These are phyloP conservation scores for Tricholoma bakamatsutake DNA, from an alignment of 768 basidiomycete species.

Conservation along the genomic window DNA sequence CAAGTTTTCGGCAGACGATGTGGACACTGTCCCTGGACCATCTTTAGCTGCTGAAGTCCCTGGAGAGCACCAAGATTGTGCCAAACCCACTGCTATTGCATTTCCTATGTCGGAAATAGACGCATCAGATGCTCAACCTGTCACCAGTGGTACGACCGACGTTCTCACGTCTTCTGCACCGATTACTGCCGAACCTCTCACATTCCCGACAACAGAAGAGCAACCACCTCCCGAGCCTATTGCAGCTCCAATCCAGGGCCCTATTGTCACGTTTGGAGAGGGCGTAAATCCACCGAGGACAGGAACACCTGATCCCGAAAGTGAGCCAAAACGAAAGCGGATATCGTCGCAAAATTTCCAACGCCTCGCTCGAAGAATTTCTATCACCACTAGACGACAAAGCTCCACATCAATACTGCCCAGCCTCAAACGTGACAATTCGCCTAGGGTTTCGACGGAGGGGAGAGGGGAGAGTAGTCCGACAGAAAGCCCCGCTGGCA, in stretches of 20 bases:
- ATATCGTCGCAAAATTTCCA: conserved; percentile 87
- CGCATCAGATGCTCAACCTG: conserved; percentile 13
- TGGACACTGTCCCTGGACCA: neutral
- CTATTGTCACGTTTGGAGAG: conserved; percentile 65
- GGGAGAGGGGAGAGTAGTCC: conserved; percentile 34
- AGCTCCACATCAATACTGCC: conserved; percentile 48
- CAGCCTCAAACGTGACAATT: conserved; percentile 46
- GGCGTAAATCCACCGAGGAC: conserved; percentile 53
- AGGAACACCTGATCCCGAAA: conserved; percentile 66
- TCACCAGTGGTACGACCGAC: conserved; percentile 10
- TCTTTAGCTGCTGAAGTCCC: neutral
- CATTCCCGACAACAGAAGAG: conserved; percentile 30
- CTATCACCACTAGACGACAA: conserved; percentile 54
- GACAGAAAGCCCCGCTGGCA: conserved; percentile 52
- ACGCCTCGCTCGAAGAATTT: conserved; percentile 69
- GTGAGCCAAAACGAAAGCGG: conserved; percentile 74
- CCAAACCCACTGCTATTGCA: conserved; percentile 7
- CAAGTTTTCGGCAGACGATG: conserved; percentile 5
- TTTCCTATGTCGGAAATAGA: conserved; percentile 24
- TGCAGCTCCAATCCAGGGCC: conserved; percentile 15
- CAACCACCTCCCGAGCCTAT: conserved; percentile 18
- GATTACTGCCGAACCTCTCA: conserved; percentile 15
- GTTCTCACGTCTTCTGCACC: conserved; percentile 7
- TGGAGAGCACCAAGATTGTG: neutral
- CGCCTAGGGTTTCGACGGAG: conserved; percentile 40